Evolutionary conservation across 1,284 basidiomycete genomes (phyloP), one percentile per base, ranked within the genome.

Genomic region (Cryptococcus sp.): DNA sequence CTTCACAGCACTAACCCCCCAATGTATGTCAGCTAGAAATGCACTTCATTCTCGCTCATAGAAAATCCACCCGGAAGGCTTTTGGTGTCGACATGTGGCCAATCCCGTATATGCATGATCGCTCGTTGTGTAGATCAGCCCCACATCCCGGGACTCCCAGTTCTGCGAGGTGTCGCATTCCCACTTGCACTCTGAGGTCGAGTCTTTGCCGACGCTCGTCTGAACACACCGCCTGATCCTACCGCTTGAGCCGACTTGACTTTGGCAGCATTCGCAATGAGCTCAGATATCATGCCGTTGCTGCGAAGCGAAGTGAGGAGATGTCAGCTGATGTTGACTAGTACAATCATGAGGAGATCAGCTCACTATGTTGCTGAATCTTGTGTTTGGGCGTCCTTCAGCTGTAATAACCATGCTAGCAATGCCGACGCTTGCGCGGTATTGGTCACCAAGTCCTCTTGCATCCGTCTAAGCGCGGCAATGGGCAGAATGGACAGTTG

Each of bases 301-400:
- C 76, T 78, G 51, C n/a, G 13, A 10, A 45, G 22, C 16, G 25
- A 11, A 5, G 50, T 41, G 10, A 54, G n/a, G 13, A 31, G 31
- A 31, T 38, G 61, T 70, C 50, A 68, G 57, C 50, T 6, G 13
- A 35, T 13, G 13, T 8, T 35, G 31, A 13, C 31, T 35, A 49
- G 4, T 23, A 17, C 38, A 41, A 51, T 39, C 25, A 20, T 5
- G 35, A 15, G 3, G 15, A 25, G 5, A 5, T 10, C 15, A 10
- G 71, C 75, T 64, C 54, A 78, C 77, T 77, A 77, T 47, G 75
- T 76, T 1, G 65, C 63, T 17, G 72, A 66, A 72, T 94, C 91
- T 75, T 94, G 90, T 67, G 89, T 87, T 64, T 93, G 80, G 22
- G 89, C 86, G 66, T 94, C 92, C 65, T 88, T 86, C 53, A 85